Base-by-base conservation (phyloP, 2,329 filamentous ascomycete genomes). In the Ceratocystis colombiana region DNA sequence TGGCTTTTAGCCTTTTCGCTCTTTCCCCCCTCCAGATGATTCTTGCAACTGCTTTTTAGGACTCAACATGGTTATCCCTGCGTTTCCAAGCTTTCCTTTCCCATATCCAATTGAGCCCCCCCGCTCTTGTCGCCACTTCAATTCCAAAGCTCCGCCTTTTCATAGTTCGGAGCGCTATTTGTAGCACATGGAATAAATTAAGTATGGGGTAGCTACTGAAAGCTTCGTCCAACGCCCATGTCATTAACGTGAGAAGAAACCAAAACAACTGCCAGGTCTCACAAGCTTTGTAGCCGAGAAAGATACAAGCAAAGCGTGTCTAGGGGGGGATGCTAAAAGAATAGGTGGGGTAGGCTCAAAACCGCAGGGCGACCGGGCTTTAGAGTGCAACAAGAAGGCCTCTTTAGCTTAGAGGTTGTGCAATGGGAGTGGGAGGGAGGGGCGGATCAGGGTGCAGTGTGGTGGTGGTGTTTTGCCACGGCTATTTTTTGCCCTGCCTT, bases 181-280 rank as follows among this genome's bases (percentile, higher is more conserved):
- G 28, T 59, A 59, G 55, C 17, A 59, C 55, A 59, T 33, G 4
- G 15, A 30, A 59, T 3, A 37, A 37, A 3, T 22, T 2, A 59
- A 59, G 55, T 59, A 59, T 59, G 55, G 55, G 55, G 55, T 59
- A 41, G 37, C 37, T 41, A 20, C 20, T 37, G 33, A 37, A 37
- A 37, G 55, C 55, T 33, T 59, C 55, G 55, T 59, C 55, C 55
- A 59, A 59, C 55, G 55, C 33, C 33, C 28, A 20, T 37, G 15
- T 59, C n/a, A n/a, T 59, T n/a, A n/a, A 8, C 6, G 17, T 7
- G 5, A 10, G 15, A 30, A 37, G 55, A 59, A 59, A n/a, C 17
- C 25, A 59, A n/a, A 17, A n/a, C 55, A 37, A 59, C 10, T 8
- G 55, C 7, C 28, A 59, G 28, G 28, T 59, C 28, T 59, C 55